Base-by-base conservation (phyloP, 306 rosid species). In the Argentina anserina region DNA sequence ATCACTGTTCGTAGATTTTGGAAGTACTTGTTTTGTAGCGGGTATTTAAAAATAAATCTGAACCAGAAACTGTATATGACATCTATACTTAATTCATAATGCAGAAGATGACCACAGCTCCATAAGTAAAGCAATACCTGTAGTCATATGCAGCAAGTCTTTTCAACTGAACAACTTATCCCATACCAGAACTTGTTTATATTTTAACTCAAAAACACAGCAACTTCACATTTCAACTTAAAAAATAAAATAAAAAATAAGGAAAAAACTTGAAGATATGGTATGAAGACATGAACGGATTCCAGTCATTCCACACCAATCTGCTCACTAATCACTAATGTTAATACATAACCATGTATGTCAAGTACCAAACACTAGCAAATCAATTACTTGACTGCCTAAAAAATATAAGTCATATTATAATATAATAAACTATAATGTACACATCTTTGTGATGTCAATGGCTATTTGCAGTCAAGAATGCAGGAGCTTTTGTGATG, bases 401-500 rank as follows among this genome's bases (percentile, higher is more conserved):
- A 29, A 60, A 60, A 21, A 31, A 29, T 29, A 31, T 1, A 31
- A 60, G 21, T 59, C 3, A 26, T 56, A 56, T 28, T 26, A 26
- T 14, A 26, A 56, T 3, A 56, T 3, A 25, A 6, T 9, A 21
- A 21, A 52, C 59, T 7, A 52, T 23, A 52, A 52, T 52, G 23
- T 10, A 21, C 15, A 21, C 55, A 21, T 3, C 9, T 21, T 20
- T 49, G 26, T 49, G 33, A 26, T 56, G 7, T 15, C 21, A 59
- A 29, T 14, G 39, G 65, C 65, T 60, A 70, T 52, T 52, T 70
- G 36, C 36, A 70, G 60, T 2, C 3, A 67, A 69, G 10, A 33
- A 36, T 10, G 31, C 62, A 47, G 64, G 25, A 50, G 64, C 64
- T 70, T 50, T 52, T 52, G 73, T 47, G 73, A 69, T 31, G 62